Evolutionary conservation across 2,329 filamentous ascomycete genomes (phyloP), one percentile per base, ranked within the genome.

Genomic region (Capronia epimyces): DNA sequence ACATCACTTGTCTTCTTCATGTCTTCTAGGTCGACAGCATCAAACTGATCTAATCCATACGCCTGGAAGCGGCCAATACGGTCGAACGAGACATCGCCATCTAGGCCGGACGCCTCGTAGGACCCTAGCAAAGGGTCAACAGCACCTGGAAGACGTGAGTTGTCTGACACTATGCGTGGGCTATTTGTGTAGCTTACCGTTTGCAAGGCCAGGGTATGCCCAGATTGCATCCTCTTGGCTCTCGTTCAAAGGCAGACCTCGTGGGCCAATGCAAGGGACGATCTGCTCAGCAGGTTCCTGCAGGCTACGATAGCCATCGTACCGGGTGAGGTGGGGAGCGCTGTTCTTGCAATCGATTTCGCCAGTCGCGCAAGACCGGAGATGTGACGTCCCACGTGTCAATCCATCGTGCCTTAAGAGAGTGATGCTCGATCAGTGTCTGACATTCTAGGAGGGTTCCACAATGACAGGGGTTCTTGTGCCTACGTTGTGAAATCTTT

Each of bases 1-100:
- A 69, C 59, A 7, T 61, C 59, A 2, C 55, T 48, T 13, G 61
- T 55, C 36, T 61, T 64, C 31, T 53, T 59, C 55, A 65, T 64
- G 15, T 66, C 65, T 15, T 64, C 56, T 7, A 55, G 22, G 21
- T 60, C 57, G 10, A 43, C 31, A n/a, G 56, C 52, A 32, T 62
- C 56, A 42, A 58, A 62, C 29, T 67, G 63, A 34, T 64, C 65
- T 36, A 66, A 65, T 5, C 69, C 69, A 53, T 78, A 78, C 3
- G 75, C 77, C 15, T 85, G 82, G 36, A 89, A 80, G 46, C 87
- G 81, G 2, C 83, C 82, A 60, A 85, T 79, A 31, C 84, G 73
- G 64, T 87, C 83, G 61, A 81, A 84, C 65, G 83, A 87, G n/a
- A 86, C 63, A 54, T 83, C 77, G 12, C 73, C 74, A 49, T 87